Conservation (phyloP, 2,329 filamentous ascomycete species). For the Calonectria pteridis region DNA sequence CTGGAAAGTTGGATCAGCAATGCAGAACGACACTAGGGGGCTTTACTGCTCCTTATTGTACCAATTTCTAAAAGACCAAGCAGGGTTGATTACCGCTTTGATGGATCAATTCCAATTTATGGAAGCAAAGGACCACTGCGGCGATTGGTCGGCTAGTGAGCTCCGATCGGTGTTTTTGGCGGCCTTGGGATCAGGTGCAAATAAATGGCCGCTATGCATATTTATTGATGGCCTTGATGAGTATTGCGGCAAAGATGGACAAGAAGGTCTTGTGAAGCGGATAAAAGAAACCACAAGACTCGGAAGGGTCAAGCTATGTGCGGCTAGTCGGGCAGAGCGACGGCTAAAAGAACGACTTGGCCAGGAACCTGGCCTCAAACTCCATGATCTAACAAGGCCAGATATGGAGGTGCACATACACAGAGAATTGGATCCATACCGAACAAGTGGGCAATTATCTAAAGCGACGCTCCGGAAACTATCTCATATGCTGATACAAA, state of each 20-base stretch:
- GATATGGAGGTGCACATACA: background rate
- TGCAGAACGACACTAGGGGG: background rate
- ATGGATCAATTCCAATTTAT: background rate
- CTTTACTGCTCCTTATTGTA: background rate
- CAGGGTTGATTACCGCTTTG: conserved; percentile 22
- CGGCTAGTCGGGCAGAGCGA: conserved; percentile 10
- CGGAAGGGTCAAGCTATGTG: conserved; percentile 9
- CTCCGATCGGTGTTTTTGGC: background rate
- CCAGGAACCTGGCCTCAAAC: background rate
- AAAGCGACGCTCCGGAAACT: accelerated
- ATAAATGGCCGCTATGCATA: background rate
- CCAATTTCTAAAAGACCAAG: background rate
- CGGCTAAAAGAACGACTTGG: background rate
- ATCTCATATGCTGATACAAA: background rate
- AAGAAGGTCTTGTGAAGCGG: background rate
- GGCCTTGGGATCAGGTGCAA: background rate
- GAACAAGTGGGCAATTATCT: background rate
- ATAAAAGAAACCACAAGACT: background rate
- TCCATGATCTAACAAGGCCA: conserved; percentile 8
- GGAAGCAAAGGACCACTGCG: background rate
- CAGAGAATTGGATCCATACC: background rate
- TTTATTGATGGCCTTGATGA: conserved; percentile 26
- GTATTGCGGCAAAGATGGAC: background rate
- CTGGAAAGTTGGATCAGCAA: background rate
- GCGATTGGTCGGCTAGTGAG: background rate